A percentile compares a stretch with the other conserved stretches of the same genome.
Conservation (phyloP, 75 land plant genomes). For the Sequoiadendron giganteum region DNA sequence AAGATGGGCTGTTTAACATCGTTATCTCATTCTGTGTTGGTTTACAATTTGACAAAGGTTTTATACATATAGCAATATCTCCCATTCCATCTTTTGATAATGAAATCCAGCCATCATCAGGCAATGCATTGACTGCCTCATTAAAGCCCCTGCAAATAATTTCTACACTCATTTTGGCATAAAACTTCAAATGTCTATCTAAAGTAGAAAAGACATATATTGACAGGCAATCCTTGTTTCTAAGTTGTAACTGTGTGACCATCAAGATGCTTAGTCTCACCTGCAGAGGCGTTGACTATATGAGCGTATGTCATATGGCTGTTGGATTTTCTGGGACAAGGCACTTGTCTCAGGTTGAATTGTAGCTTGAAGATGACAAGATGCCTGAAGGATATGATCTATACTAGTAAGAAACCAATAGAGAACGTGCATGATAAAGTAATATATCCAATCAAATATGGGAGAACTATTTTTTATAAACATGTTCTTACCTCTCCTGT, state of each 20-base stretch:
- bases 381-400: slow-evolving; percentile 28
- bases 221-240: neutral
- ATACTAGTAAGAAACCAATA: slow-evolving; percentile 7
- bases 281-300: slow-evolving; percentile 33
- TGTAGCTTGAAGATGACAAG: slow-evolving; percentile 12
- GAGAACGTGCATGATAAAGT: neutral
- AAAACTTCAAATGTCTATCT: slow-evolving; percentile 8
- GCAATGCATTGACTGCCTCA: slow-evolving; percentile 40
- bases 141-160: slow-evolving; percentile 36
- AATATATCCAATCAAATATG: neutral
- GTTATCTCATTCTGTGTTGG: slow-evolving; percentile 19
- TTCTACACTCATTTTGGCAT: slow-evolving; percentile 5
- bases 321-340: slow-evolving; percentile 15
- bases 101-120: slow-evolving; percentile 45
- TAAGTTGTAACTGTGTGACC: neutral
- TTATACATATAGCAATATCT: slow-evolving; percentile 36
- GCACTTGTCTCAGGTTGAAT: slow-evolving; percentile 16
- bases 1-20: slow-evolving; percentile 20
- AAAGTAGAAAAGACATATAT: neutral
- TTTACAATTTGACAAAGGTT: slow-evolving; percentile 24
- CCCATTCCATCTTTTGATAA: slow-evolving; percentile 37
- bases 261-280: slow-evolving; percentile 6
- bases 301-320: slow-evolving; percentile 14
- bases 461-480: neutral
- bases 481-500: slow-evolving; percentile 25